phyloP scores from a whole-genome alignment of 371 early-diverging fungal genomes.

The Apophysomyces ossiformis region DNA sequence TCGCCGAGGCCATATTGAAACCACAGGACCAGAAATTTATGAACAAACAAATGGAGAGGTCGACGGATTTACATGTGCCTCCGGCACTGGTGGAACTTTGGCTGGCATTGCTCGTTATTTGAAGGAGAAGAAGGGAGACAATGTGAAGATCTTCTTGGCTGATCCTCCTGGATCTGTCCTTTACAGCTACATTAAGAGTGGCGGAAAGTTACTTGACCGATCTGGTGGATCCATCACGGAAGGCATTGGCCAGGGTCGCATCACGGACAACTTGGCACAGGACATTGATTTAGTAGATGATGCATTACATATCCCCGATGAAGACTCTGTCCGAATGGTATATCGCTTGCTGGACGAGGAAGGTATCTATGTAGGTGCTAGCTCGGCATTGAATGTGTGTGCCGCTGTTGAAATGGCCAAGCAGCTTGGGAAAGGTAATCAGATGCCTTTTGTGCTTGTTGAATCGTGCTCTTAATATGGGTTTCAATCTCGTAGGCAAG shows the following conservation, averaged over 20 bases:
- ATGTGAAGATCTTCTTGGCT: conserved; percentile 82
- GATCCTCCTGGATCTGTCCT: conserved; percentile 96
- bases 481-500: conserved; percentile 40
- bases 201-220: conserved; percentile 71
- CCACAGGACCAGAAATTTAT: conserved; percentile 95
- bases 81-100: conserved; percentile 94
- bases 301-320: conserved; percentile 83
- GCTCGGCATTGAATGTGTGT: conserved; percentile 89
- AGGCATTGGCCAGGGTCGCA: conserved; percentile 94
- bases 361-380: conserved; percentile 92
- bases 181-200: conserved; percentile 77
- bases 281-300: conserved; percentile 85
- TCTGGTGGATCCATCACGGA: conserved; percentile 84
- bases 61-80: conserved; percentile 90
- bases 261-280: conserved; percentile 86
- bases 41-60: conserved; percentile 80
- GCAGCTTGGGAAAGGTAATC: conserved; percentile 77
- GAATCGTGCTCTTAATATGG: not conserved
- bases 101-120: conserved; percentile 86
- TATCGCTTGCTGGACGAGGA: conserved; percentile 92
- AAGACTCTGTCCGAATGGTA: conserved; percentile 80
- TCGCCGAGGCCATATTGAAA: conserved; percentile 90
- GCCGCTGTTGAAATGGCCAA: conserved; percentile 95
- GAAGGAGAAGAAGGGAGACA: conserved; percentile 69
- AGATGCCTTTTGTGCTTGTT: not conserved